A percentile compares a stretch with the other conserved stretches of the same genome.
Evolutionary conservation across 345 rosid genomes (phyloP).

Genomic region (Syzygium aqueum): DNA sequence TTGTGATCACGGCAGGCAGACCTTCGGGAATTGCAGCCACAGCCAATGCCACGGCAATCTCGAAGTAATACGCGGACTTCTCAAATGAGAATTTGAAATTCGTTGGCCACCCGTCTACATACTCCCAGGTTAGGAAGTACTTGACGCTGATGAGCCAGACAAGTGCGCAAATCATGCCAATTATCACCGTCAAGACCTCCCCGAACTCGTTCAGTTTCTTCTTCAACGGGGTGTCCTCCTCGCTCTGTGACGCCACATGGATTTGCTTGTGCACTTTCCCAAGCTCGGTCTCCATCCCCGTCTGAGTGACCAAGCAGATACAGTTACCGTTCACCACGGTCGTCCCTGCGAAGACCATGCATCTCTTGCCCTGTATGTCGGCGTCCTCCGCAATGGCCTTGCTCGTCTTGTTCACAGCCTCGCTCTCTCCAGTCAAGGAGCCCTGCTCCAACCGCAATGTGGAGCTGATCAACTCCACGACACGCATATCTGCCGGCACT

Average conservation of each 20-base stretch:
- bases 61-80: slow-evolving; percentile 65
- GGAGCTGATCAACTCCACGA: slow-evolving; percentile 47
- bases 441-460: slow-evolving; percentile 58
- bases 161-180: slow-evolving; percentile 41
- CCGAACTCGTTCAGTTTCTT: slow-evolving; percentile 66
- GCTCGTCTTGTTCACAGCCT: slow-evolving; percentile 49
- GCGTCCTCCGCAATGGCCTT: slow-evolving; percentile 25
- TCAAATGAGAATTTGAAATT: slow-evolving; percentile 63
- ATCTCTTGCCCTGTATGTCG: slow-evolving; percentile 58
- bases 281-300: slow-evolving; percentile 59
- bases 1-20: slow-evolving; percentile 65
- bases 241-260: slow-evolving; percentile 40
- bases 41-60: slow-evolving; percentile 71
- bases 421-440: slow-evolving; percentile 66
- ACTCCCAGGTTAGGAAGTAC: slow-evolving; percentile 61
- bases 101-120: slow-evolving; percentile 55
- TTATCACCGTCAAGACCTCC: slow-evolving; percentile 41
- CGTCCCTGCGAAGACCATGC: slow-evolving; percentile 62
- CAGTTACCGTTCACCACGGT: slow-evolving; percentile 64
- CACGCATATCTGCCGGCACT: slow-evolving; percentile 69
- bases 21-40: slow-evolving; percentile 82
- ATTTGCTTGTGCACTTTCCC: slow-evolving; percentile 64
- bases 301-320: slow-evolving; percentile 48
- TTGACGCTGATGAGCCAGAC: slow-evolving; percentile 72
- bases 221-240: slow-evolving; percentile 66